phyloP scores from a whole-genome alignment of 1,284 basidiomycete genomes.

The Ceratorhiza oryzae-sativae region DNA sequence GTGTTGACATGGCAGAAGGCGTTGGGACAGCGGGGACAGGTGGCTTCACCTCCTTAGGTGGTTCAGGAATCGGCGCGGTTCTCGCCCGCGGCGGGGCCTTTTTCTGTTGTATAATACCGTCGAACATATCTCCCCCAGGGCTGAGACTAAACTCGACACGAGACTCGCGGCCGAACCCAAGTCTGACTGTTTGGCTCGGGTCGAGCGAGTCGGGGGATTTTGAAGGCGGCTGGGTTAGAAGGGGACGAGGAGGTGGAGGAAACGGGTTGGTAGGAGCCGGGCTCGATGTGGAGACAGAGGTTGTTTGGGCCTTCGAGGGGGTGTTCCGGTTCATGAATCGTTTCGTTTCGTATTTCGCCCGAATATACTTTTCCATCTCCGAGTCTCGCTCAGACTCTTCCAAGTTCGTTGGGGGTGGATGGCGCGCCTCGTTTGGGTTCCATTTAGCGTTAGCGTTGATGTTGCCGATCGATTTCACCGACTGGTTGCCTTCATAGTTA shows the following conservation, averaged over 20 bases:
- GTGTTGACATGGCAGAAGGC: not conserved
- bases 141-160: constrained; percentile 37
- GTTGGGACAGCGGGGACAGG: constrained; percentile 17
- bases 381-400: constrained; percentile 81
- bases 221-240: constrained; percentile 5
- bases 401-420: constrained; percentile 81
- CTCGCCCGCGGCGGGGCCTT: constrained; percentile 30
- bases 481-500: constrained; percentile 49
- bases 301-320: not conserved
- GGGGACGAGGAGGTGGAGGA: constrained; percentile 9
- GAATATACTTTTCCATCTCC: constrained; percentile 84
- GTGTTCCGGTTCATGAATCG: constrained; percentile 34
- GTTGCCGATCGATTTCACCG: constrained; percentile 80
- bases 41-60: constrained; percentile 6
- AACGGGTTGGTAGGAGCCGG: not conserved
- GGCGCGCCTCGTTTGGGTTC: constrained; percentile 75
- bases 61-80: constrained; percentile 35
- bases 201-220: not conserved
- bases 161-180: constrained; percentile 32
- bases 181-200: constrained; percentile 14
- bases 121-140: constrained; percentile 4
- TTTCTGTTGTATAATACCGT: constrained; percentile 20
- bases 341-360: constrained; percentile 59
- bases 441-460: constrained; percentile 73
- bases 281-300: not conserved